Percentiles rank a stretch among this genome's conserved stretches.
Evolutionary conservation across 2,329 filamentous ascomycete genomes (phyloP).

Genomic region (Hymenoscyphus infarciens): DNA sequence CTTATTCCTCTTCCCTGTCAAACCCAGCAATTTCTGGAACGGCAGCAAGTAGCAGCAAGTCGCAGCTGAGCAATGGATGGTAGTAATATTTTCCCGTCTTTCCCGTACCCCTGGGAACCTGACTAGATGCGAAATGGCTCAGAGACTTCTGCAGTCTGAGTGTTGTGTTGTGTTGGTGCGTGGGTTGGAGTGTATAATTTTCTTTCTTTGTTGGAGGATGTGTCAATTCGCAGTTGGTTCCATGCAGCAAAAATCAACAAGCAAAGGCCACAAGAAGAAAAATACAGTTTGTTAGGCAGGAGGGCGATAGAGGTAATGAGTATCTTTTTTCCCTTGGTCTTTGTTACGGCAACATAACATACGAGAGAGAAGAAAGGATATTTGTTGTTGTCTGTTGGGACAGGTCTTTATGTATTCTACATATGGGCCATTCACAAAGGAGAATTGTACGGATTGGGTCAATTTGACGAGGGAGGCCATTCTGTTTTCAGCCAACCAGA

Average conservation of each 20-base stretch:
- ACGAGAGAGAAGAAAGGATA: constrained; percentile 27
- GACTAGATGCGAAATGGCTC: constrained; percentile 21
- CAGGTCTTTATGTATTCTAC: constrained; percentile 33
- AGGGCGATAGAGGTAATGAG: constrained; percentile 6
- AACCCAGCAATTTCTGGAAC: constrained; percentile 29
- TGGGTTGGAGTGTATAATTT: background rate
- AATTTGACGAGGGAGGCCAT: constrained; percentile 22
- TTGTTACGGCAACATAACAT: constrained; percentile 28
- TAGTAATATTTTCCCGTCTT: constrained; percentile 21
- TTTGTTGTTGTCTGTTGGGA: constrained; percentile 12
- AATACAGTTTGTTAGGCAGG: constrained; percentile 14
- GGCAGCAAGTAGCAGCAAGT: constrained; percentile 24
- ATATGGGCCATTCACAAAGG: constrained; percentile 19
- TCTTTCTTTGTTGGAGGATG: constrained; percentile 28
- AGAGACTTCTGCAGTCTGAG: constrained; percentile 23
- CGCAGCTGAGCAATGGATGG: constrained; percentile 19
- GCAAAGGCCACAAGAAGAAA: constrained; percentile 15
- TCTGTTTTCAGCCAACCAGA: constrained; percentile 33
- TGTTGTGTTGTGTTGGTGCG: constrained; percentile 11
- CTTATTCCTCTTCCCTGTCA: constrained; percentile 26
- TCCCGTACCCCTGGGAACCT: constrained; percentile 26
- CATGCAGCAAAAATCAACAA: background rate
- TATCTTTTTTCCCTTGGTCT: constrained; percentile 18
- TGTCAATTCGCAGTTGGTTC: constrained; percentile 22
- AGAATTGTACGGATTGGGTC: constrained; percentile 26